Percentiles rank a stretch among this genome's conserved stretches.
Evolutionary conservation across 208 protist species (phyloP).

Genomic region (Borovskyia barvae): DNA sequence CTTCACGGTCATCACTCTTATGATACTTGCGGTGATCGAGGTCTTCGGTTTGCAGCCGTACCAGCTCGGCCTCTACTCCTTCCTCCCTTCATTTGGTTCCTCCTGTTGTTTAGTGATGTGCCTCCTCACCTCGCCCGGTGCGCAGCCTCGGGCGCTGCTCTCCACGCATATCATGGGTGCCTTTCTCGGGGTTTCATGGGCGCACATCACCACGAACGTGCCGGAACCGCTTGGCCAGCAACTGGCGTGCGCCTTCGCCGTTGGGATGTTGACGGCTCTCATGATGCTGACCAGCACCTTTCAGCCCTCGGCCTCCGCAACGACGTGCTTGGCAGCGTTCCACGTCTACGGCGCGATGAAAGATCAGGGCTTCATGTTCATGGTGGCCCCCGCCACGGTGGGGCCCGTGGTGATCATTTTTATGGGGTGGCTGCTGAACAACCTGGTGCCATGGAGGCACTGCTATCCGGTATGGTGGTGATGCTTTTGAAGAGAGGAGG

Average conservation of each 20-base stretch:
- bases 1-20: slow-evolving; percentile 52
- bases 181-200: slow-evolving; percentile 57
- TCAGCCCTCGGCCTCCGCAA: slow-evolving; percentile 68
- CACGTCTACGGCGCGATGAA: slow-evolving; percentile 53
- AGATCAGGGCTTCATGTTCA: slow-evolving; percentile 63
- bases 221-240: slow-evolving; percentile 43
- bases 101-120: slow-evolving; percentile 59
- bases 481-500: too few relatives aligned
- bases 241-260: slow-evolving; percentile 55
- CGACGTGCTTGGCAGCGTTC: slow-evolving; percentile 59
- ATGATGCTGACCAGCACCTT: slow-evolving; percentile 53
- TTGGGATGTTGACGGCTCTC: slow-evolving; percentile 41
- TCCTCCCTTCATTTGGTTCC: slow-evolving; percentile 60
- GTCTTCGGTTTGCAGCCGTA: slow-evolving; percentile 45
- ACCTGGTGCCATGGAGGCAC: slow-evolving; percentile 61
- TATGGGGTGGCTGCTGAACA: slow-evolving; percentile 47
- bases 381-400: slow-evolving; percentile 46
- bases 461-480: slow-evolving; percentile 65
- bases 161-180: slow-evolving; percentile 53
- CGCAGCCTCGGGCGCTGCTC: slow-evolving; percentile 56
- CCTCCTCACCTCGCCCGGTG: slow-evolving; percentile 45
- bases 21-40: slow-evolving; percentile 49
- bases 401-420: slow-evolving; percentile 50
- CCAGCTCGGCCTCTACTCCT: slow-evolving; percentile 39
- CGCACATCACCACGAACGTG: slow-evolving; percentile 45